Conservation (phyloP, 2,329 filamentous ascomycete species). For the Phialocephala sp. region DNA sequence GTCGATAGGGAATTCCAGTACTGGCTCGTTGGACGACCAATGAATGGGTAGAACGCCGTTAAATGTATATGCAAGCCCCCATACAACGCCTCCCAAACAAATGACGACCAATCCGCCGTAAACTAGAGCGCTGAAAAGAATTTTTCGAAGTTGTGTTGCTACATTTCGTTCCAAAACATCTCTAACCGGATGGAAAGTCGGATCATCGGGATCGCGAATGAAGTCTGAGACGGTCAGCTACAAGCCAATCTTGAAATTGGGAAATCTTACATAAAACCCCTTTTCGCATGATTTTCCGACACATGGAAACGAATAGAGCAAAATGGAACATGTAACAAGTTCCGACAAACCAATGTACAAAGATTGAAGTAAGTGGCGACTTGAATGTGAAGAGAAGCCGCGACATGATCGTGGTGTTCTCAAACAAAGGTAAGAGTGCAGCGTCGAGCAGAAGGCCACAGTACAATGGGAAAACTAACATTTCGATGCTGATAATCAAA, state of each 20-base stretch:
- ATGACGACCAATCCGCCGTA: conserved; percentile 93
- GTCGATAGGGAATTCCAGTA: conserved; percentile 93
- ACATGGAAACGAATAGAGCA: conserved; percentile 98
- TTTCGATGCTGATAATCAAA: conserved; percentile 97
- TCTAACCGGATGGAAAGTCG: conserved; percentile 95
- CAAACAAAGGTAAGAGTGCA: conserved; percentile 88
- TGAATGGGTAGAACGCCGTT: conserved; percentile 83
- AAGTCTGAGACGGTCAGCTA: conserved; percentile 68
- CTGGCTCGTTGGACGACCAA: conserved; percentile 90
- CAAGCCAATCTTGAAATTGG: background rate
- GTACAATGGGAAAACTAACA: conserved; percentile 96
- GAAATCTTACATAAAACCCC: conserved; percentile 81
- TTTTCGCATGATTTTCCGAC: conserved; percentile 93
- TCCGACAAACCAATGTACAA: conserved; percentile 98
- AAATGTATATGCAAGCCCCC: conserved; percentile 76
- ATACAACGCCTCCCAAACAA: conserved; percentile 93
- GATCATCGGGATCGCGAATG: conserved; percentile 96
- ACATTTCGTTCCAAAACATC: conserved; percentile 95
- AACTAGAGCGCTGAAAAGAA: conserved; percentile 92
- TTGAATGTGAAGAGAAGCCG: conserved; percentile 78
- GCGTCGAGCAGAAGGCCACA: conserved; percentile 90
- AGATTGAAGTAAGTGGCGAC: conserved; percentile 87
- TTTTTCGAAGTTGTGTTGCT: conserved; percentile 91
- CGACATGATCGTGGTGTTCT: conserved; percentile 76
- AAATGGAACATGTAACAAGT: conserved; percentile 99